Evolutionary conservation across 371 early-diverging fungal genomes (phyloP).

Genomic region (Choanephora cucurbitarum): DNA sequence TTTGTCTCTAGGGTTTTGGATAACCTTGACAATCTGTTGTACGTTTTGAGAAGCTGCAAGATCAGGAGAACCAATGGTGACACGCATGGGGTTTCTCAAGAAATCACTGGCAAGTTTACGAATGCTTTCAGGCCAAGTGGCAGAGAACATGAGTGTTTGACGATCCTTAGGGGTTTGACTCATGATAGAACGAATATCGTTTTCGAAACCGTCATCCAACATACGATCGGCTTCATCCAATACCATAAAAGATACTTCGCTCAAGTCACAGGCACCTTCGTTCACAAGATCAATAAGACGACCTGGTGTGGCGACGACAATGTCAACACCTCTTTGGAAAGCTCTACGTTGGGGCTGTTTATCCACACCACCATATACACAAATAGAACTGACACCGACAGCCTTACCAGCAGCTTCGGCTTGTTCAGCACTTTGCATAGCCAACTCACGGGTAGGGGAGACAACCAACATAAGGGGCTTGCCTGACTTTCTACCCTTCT

Average conservation of each 20-base stretch:
- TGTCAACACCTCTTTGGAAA: conserved; percentile 70
- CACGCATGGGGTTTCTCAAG: conserved; percentile 82
- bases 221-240: conserved; percentile 97
- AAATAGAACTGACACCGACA: conserved; percentile 75
- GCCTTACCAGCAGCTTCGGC: conserved; percentile 67
- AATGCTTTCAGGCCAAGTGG: conserved; percentile 79
- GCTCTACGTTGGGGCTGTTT: conserved; percentile 64
- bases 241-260: conserved; percentile 79
- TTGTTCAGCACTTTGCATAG: conserved; percentile 87
- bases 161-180: conserved; percentile 56
- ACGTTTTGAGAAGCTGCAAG: conserved; percentile 91
- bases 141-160: conserved; percentile 90
- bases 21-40: conserved; percentile 92
- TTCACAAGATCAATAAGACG: conserved; percentile 91
- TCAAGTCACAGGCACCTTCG: conserved; percentile 70
- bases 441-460: conserved; percentile 96
- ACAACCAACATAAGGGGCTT: conserved; percentile 79
- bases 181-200: conserved; percentile 85
- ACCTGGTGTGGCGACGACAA: conserved; percentile 96
- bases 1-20: conserved; percentile 68
- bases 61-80: conserved; percentile 93
- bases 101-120: conserved; percentile 86
- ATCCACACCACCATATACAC: conserved; percentile 77
- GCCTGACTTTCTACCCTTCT: conserved; percentile 38
- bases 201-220: conserved; percentile 92